Percentiles rank a stretch among this genome's conserved stretches.
Evolutionary conservation across 192 early-diverging fungal genomes (phyloP).

Genomic region (Thoreauomyces humboldtii): DNA sequence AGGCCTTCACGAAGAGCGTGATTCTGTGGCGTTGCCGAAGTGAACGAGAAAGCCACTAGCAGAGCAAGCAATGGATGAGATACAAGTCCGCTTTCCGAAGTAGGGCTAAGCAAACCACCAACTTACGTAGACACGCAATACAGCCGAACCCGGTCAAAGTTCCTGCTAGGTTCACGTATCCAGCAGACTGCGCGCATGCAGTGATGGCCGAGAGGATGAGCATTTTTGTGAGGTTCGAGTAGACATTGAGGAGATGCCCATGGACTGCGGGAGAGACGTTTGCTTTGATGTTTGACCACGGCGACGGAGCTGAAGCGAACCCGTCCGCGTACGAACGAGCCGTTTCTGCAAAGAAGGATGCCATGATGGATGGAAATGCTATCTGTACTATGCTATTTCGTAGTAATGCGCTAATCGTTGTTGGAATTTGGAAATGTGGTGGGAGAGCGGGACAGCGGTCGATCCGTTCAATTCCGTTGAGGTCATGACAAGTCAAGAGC

Average conservation of each 20-base stretch:
- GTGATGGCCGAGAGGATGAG: slow-evolving; percentile 24
- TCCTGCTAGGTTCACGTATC: slow-evolving; percentile 1
- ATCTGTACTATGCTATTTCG: no score
- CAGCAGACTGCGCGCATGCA: slow-evolving; percentile 19
- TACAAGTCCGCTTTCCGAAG: not conserved
- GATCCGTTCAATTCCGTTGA: no score
- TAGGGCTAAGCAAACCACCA: not conserved
- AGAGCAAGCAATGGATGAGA: not conserved
- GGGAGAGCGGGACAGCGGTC: no score
- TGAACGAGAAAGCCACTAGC: slow-evolving; percentile 18
- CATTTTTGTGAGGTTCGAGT: slow-evolving; percentile 32
- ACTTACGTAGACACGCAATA: slow-evolving; percentile 24
- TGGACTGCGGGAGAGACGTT: slow-evolving; percentile 21
- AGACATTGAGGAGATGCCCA: slow-evolving; percentile 31
- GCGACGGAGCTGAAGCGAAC: not conserved
- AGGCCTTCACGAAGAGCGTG: not conserved
- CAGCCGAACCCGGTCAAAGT: slow-evolving; percentile 15
- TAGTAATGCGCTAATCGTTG: no score
- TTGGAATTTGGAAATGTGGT: no score
- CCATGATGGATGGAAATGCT: not conserved
- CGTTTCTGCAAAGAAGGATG: not conserved
- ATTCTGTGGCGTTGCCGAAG: slow-evolving; percentile 11
- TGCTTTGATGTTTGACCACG: slow-evolving; percentile 26
- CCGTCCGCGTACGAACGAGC: not conserved
- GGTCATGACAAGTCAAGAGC: no score